These are phyloP conservation scores for Penicillium odoratum DNA, from an alignment of 495 filamentous ascomycete genomes.

Conservation along the genomic window DNA sequence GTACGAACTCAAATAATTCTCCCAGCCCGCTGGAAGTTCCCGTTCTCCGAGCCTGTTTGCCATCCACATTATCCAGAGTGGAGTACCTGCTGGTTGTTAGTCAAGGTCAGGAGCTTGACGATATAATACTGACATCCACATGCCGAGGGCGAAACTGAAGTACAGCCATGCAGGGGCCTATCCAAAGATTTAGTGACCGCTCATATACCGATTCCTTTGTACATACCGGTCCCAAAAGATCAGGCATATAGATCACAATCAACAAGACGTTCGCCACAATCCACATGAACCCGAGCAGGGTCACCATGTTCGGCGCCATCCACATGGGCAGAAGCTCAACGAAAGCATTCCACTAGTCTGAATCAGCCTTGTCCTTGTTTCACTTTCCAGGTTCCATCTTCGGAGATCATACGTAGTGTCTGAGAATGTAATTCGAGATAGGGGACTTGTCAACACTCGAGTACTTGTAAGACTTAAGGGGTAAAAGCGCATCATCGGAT, in stretches of 20 bases:
- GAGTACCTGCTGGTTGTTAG: constrained; percentile 61
- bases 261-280: constrained; percentile 84
- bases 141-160: constrained; percentile 87
- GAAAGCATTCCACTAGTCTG: constrained; percentile 87
- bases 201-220: background rate
- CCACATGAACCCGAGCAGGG: constrained; percentile 90
- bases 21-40: constrained; percentile 93
- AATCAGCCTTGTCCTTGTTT: background rate
- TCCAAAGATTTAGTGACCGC: background rate
- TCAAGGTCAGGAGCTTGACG: background rate
- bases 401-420: constrained; percentile 77
- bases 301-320: constrained; percentile 97
- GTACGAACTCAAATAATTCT: constrained; percentile 85
- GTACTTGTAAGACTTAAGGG: constrained; percentile 95
- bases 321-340: constrained; percentile 91
- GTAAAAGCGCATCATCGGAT: constrained; percentile 69
- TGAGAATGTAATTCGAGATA: constrained; percentile 89
- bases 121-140: constrained; percentile 72
- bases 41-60: constrained; percentile 93
- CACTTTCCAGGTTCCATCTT: background rate
- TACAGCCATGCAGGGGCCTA: constrained; percentile 90
- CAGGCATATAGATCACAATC: constrained; percentile 81
- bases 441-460: constrained; percentile 95
- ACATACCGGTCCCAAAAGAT: constrained; percentile 85
- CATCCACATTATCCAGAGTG: constrained; percentile 97